Evolutionary conservation across 495 filamentous ascomycete genomes (phyloP).

Genomic region (Aspergillus homomorphus): DNA sequence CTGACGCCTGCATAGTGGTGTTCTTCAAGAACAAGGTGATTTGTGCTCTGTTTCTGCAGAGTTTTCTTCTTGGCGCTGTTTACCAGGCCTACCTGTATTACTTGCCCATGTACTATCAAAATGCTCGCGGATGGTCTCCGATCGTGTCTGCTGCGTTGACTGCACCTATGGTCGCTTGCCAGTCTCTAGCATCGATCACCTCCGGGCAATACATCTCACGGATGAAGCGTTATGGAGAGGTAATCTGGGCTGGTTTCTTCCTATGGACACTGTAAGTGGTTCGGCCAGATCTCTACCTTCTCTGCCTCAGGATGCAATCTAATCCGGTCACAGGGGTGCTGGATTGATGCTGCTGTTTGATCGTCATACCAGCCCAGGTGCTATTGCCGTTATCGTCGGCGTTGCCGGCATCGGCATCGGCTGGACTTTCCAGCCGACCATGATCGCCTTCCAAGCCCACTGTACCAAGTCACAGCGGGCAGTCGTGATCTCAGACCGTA

Average conservation of each 20-base stretch:
- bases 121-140: constrained; percentile 48
- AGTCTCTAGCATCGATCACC: constrained; percentile 49
- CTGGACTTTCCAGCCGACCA: constrained; percentile 57
- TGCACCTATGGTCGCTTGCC: constrained; percentile 51
- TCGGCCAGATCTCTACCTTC: background rate
- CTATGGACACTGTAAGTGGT: constrained; percentile 48
- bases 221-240: constrained; percentile 52
- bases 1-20: constrained; percentile 34
- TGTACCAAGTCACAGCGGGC: constrained; percentile 56
- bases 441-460: constrained; percentile 64
- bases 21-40: constrained; percentile 56
- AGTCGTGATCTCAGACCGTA: constrained; percentile 58
- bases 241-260: constrained; percentile 55
- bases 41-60: constrained; percentile 53
- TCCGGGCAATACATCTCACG: constrained; percentile 59
- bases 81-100: constrained; percentile 57
- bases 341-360: constrained; percentile 53
- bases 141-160: constrained; percentile 50
- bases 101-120: constrained; percentile 54
- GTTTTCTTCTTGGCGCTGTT: constrained; percentile 56
- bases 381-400: constrained; percentile 51
- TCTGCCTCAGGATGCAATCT: background rate
- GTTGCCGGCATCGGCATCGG: constrained; percentile 56
- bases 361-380: constrained; percentile 41
- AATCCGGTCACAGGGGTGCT: constrained; percentile 34